These are phyloP conservation scores for Clonostachys rosea DNA, from an alignment of 2,329 filamentous ascomycete genomes.

Conservation along the genomic window DNA sequence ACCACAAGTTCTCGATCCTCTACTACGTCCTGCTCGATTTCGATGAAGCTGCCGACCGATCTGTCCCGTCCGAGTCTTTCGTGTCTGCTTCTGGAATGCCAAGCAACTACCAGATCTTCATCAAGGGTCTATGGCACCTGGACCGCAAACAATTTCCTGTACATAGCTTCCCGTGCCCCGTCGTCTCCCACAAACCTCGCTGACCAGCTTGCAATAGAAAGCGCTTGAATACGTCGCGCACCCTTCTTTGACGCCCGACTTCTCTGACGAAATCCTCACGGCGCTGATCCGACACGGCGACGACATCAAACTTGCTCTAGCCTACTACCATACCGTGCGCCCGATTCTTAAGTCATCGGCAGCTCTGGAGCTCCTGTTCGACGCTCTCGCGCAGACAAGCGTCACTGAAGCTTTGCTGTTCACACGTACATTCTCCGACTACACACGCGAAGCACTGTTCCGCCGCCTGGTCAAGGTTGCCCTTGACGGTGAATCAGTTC, in stretches of 20 bases:
- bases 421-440: conserved; percentile 58
- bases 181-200: no score
- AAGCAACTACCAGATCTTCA: conserved; percentile 72
- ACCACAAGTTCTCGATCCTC: conserved; percentile 78
- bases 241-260: conserved; percentile 74
- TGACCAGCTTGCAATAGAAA: conserved; percentile 27
- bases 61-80: conserved; percentile 51
- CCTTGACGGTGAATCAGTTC: conserved; percentile 32
- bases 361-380: conserved; percentile 64
- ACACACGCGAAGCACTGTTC: conserved; percentile 60
- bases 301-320: conserved; percentile 63
- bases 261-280: conserved; percentile 76
- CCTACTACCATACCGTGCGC: conserved; percentile 74
- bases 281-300: conserved; percentile 58
- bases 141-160: conserved; percentile 68
- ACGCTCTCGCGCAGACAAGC: conserved; percentile 61
- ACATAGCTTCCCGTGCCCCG: conserved; percentile 11
- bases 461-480: conserved; percentile 59
- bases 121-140: conserved; percentile 78
- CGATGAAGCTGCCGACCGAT: conserved; percentile 45
- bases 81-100: conserved; percentile 62
- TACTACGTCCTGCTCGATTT: conserved; percentile 82
- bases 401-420: conserved; percentile 73
- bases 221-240: conserved; percentile 75
- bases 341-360: conserved; percentile 63